Base-by-base conservation (phyloP, 805 yeast species). In the Metschnikowia continentalis region DNA sequence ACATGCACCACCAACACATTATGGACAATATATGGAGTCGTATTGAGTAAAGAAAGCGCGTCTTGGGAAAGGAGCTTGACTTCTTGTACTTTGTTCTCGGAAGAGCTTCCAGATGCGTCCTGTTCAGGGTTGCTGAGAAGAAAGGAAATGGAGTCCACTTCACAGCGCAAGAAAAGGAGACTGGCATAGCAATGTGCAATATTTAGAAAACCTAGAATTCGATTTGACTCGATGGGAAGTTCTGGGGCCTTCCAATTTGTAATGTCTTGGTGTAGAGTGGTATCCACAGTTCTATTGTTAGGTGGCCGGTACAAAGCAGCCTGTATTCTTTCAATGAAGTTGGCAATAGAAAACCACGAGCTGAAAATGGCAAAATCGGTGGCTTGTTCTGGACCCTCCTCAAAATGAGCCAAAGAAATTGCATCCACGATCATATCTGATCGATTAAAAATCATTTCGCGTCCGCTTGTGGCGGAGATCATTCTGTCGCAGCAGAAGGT, bases 1-100 rank as follows among this genome's bases (percentile, higher is more conserved):
- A 44, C 40, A 23, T 44, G 47, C 32, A 44, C 47, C 40, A 44
- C 47, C 35, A 44, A n/a, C 41, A 44, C 47, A 17, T 36, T 35
- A 14, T 44, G 47, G 32, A 44, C 39, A 17, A 44, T 15, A 22
- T 17, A 3, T 13, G 40, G 47, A 7, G 40, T 35, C 15, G 11
- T 8, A 15, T 44, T 13, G 40, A 36, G 40, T 15, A 44, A 35
- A 6, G 33, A 36, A 8, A 44, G 33, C 13, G 47, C 47, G 17
- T 13, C 8, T 17, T 14, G 40, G 1, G 47, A 44, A 15, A 35
- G 10, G 15, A 4, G 19, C 19, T 35, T 44, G 7, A 44, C 23
- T 33, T 23, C 39, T 17, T 20, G 35, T 3, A 44, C 37, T 22
- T 35, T 44, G 20, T 35, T 44, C 8, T 36, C 40, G 15, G 39